These are phyloP conservation scores for Chrysanthemum seticuspe DNA, from an alignment of 129 eudicot species.

Conservation along the genomic window DNA sequence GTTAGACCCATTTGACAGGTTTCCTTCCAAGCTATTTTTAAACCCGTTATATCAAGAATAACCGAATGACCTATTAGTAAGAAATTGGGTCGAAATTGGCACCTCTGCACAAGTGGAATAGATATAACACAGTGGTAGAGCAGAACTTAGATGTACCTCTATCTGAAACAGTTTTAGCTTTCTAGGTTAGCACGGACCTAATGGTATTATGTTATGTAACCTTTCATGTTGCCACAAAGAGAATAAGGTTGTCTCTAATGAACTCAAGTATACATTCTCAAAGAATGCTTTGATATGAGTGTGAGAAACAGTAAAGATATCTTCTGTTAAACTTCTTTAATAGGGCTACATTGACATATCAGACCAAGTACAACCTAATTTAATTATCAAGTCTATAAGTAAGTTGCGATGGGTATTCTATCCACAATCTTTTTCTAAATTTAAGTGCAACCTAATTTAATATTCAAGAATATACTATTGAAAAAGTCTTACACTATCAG, in stretches of 20 bases:
- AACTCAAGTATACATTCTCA: not conserved
- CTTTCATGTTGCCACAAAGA: not conserved
- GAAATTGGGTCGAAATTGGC: too few species aligned
- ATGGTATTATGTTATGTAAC: not conserved
- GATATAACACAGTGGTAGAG: not conserved
- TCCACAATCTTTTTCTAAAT: not conserved
- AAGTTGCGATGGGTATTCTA: not conserved
- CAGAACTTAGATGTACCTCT: constrained; percentile 47
- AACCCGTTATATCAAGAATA: too few species aligned
- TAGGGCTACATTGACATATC: not conserved
- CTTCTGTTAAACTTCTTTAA: not conserved
- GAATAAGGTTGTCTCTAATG: not conserved
- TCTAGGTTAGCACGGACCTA: not conserved
- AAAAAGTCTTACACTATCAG: constrained; percentile 8
- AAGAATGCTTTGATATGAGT: not conserved
- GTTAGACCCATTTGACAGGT: too few species aligned
- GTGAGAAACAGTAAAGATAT: not conserved
- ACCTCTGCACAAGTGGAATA: too few species aligned
- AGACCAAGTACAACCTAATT: not conserved
- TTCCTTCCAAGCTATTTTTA: too few species aligned
- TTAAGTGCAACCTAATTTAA: not conserved
- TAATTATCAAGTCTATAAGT: not conserved
- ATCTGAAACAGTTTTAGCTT: constrained; percentile 68
- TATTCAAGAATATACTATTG: not conserved
- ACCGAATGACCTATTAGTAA: too few species aligned